Evolutionary conservation across 2,329 filamentous ascomycete species (phyloP), one percentile per base, ranked within the genome.

Genomic region (Chrysosporium keratinophilum): DNA sequence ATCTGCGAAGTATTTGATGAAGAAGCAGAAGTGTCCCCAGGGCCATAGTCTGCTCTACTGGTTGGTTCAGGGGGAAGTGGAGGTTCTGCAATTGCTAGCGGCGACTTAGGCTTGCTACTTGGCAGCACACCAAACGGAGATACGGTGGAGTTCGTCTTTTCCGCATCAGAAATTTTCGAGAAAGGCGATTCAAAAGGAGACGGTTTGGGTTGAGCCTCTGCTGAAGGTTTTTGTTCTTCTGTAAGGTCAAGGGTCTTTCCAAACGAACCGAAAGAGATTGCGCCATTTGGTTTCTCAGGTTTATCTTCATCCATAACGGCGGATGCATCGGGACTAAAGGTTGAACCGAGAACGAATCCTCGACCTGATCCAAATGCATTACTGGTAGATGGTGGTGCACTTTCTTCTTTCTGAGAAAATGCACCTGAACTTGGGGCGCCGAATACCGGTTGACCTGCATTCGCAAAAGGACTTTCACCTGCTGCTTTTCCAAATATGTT

Each of bases 11-110:
- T 66, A 52, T 44, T 52, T 2, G 71, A 73, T 3, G 73, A 73
- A 7, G 73, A 75, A 7, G 68, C 71, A 3, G 74, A 74, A n/a
- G 73, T 75, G 55, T 76, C 74, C 4, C 73, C 74, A 23, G 73
- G 67, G 7, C 69, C 69, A 60, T 75, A 76, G 11, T 60, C 66
- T 37, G 65, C 67, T 60, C 69, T 74, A 56, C 71, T 76, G n/a
- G 71, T 73, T 4, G 74, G 59, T 40, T 76, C 73, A 14, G 74
- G 74, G 3, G 74, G 74, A 35, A 76, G 61, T 9, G 74, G 74
- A 9, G 67, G 57, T 57, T 71, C 68, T 7, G 65, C 52, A 23
- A 65, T 56, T 37, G 65, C 60, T 15, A 65, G 61, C 23, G 66
- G 54, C 37, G 69, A 63, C 9, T 67, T 65, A 2, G 57, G 57